Evolutionary conservation across 75 land plant species (phyloP).

Genomic region (Pseudotsuga menziesii): DNA sequence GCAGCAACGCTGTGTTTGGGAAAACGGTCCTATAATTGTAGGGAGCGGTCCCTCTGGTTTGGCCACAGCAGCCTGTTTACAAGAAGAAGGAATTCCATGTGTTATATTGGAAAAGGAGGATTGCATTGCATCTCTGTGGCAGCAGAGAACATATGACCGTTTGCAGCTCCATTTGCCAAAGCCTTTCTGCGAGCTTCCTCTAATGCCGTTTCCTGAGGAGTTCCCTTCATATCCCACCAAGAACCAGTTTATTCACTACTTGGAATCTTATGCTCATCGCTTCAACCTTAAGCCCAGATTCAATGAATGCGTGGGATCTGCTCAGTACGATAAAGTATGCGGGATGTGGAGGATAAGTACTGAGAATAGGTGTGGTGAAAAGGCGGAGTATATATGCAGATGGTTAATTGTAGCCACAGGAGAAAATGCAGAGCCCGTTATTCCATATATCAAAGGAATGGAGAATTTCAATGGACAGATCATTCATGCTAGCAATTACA

Average conservation of each 20-base stretch:
- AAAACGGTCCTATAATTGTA: constrained; percentile 55
- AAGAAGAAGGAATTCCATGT: constrained; percentile 23
- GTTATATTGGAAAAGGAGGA: constrained; percentile 44
- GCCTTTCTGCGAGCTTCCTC: constrained; percentile 33
- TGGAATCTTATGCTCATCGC: constrained; percentile 18
- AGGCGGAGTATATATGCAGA: constrained; percentile 30
- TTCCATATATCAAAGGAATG: constrained; percentile 43
- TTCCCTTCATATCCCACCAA: constrained; percentile 19
- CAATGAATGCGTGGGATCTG: constrained; percentile 14
- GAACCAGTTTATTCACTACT: constrained; percentile 23
- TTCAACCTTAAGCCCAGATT: constrained; percentile 23
- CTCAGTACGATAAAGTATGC: constrained; percentile 10
- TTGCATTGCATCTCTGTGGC: constrained; percentile 76
- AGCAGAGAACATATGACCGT: constrained; percentile 39
- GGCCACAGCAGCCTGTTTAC: constrained; percentile 65
- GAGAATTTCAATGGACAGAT: constrained; percentile 25
- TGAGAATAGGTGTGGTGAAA: neutral
- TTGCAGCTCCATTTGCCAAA: constrained; percentile 27
- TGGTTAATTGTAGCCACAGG: constrained; percentile 89
- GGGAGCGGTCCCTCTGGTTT: constrained; percentile 80
- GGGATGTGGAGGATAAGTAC: constrained; percentile 10
- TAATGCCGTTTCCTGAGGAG: constrained; percentile 7
- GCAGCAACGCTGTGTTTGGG: constrained; percentile 3
- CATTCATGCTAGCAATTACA: constrained; percentile 52
- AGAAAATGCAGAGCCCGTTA: constrained; percentile 68